Evolutionary conservation across 371 early-diverging fungal species (phyloP).

Genomic region (Mortierella sp.): DNA sequence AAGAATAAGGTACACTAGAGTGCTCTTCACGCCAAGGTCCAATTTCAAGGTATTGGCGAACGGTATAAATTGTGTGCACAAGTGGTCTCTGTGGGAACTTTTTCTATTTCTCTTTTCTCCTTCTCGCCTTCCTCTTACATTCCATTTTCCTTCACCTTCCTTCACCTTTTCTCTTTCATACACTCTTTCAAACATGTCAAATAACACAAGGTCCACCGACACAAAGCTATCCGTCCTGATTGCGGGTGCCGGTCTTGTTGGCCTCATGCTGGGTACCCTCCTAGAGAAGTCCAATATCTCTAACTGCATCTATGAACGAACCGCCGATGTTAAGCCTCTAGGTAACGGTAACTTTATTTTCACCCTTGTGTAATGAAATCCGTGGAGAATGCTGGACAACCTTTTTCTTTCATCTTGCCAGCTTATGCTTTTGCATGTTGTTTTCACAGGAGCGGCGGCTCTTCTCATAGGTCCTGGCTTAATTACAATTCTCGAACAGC

Average conservation of each 20-base stretch:
- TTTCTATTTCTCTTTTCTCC: neutral
- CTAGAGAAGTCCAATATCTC: constrained; percentile 8
- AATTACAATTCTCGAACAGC: neutral
- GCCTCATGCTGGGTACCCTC: constrained; percentile 12
- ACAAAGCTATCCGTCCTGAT: constrained; percentile 9
- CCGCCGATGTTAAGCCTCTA: neutral
- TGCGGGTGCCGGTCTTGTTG: constrained; percentile 16
- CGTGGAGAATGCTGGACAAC: neutral
- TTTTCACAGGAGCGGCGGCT: neutral
- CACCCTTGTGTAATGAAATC: too few species aligned
- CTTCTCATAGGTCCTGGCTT: neutral
- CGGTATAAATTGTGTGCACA: too few species aligned
- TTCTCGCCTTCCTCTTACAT: neutral
- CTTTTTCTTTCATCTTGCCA: neutral
- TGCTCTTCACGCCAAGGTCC: too few species aligned
- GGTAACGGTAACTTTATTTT: constrained; percentile 13
- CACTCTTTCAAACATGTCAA: neutral
- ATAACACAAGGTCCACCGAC: neutral
- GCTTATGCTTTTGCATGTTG: neutral
- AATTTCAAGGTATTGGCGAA: neutral
- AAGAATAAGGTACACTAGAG: too few species aligned
- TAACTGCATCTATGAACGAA: constrained; percentile 17
- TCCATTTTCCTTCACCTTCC: neutral
- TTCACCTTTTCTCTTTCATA: neutral
- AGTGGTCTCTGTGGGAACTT: neutral